Percentiles rank a stretch among this genome's conserved stretches.
Evolutionary conservation across 2,329 filamentous ascomycete species (phyloP).

Genomic region (Trichoderma brevicompactum): DNA sequence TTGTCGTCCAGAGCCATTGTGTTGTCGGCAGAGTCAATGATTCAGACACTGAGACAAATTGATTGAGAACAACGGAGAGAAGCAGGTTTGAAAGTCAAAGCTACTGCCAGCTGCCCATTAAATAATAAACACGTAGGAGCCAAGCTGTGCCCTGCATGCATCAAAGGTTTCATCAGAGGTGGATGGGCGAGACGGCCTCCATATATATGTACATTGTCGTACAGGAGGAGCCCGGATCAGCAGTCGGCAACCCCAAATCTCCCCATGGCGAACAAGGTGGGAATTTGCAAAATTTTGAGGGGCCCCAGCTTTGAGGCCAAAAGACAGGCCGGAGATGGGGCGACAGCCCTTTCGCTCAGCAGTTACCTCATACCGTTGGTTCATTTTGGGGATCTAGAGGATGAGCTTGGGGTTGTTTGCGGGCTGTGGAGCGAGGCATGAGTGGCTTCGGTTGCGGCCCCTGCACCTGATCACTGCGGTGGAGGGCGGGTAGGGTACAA

Average conservation of each 20-base stretch:
- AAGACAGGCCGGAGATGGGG: not conserved
- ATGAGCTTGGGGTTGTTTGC: conserved; percentile 19
- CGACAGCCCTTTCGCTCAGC: not conserved
- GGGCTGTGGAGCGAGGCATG: conserved; percentile 2
- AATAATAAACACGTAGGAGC: not conserved
- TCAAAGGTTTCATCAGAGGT: conserved; percentile 10
- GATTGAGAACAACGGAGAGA: not conserved
- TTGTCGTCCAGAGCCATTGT: conserved; percentile 26
- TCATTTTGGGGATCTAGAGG: conserved; percentile 7
- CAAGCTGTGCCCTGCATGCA: conserved; percentile 14
- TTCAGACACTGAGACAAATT: conserved; percentile 13
- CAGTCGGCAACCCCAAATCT: conserved; percentile 1
- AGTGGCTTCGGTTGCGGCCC: conserved; percentile 24
- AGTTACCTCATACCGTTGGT: not conserved
- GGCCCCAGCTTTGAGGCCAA: conserved; percentile 20
- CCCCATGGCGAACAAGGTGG: conserved; percentile 8
- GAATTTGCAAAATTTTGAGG: conserved; percentile 22
- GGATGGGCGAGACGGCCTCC: conserved; percentile 12
- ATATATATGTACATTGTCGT: conserved; percentile 17
- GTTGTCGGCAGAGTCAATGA: conserved; percentile 11
- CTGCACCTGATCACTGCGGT: conserved; percentile 4
- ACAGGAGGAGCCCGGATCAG: conserved; percentile 9
- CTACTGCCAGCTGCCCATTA: conserved; percentile 5
- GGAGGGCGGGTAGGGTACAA: not conserved
- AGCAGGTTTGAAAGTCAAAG: not conserved